Conservation (phyloP, 805 yeast species). For the Saturnispora dispora region DNA sequence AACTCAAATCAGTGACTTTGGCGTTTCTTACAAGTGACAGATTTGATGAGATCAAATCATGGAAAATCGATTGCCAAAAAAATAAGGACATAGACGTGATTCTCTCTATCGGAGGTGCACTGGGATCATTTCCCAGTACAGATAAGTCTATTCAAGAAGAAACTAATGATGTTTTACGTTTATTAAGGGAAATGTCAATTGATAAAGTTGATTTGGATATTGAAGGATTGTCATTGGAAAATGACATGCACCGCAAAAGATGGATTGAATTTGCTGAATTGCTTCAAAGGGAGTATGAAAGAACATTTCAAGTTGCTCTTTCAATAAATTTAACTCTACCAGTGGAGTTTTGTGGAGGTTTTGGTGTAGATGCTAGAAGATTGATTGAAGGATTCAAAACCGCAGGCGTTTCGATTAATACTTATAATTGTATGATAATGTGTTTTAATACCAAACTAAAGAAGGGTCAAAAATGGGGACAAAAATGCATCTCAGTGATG, state of each 20-base stretch:
- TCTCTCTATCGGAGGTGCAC: conserved; percentile 27
- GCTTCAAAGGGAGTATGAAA: neutral
- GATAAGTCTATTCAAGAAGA: conserved; percentile 12
- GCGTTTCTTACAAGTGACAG: conserved; percentile 22
- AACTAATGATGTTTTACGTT: conserved; percentile 8
- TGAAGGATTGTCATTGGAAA: conserved; percentile 19
- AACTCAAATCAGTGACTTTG: conserved; percentile 16
- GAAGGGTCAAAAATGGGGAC: conserved; percentile 19
- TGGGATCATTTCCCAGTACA: conserved; percentile 20
- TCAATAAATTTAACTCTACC: conserved; percentile 23
- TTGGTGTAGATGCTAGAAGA: conserved; percentile 12
- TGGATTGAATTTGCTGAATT: conserved; percentile 10
- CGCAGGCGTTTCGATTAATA: conserved; percentile 9
- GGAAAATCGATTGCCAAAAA: conserved; percentile 19
- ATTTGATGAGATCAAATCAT: conserved; percentile 20
- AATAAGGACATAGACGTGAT: conserved; percentile 16
- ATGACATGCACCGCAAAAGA: conserved; percentile 7
- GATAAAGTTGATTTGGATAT: conserved; percentile 25
- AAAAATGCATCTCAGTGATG: conserved; percentile 23
- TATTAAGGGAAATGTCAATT: conserved; percentile 15
- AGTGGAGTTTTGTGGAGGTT: conserved; percentile 21
- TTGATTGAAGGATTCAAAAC: conserved; percentile 13
- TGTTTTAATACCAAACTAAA: conserved; percentile 25
- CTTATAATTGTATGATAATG: conserved; percentile 26
- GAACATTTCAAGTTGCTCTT: neutral